Conservation (phyloP, 2,329 filamentous ascomycete genomes). For the Fusarium lyarnte region DNA sequence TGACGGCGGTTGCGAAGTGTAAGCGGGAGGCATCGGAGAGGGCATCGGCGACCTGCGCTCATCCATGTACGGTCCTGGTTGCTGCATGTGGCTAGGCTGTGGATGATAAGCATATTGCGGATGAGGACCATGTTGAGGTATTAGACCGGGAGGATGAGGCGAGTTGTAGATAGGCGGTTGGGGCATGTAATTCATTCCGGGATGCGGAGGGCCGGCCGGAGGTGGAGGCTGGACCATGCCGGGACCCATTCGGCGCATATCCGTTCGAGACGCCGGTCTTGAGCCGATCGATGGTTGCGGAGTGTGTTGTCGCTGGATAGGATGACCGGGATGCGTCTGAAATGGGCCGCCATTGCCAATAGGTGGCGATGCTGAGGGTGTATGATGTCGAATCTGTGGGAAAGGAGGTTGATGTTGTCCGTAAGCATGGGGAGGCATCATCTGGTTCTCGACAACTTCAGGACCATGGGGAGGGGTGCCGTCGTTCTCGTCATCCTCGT, state of each 20-base stretch:
- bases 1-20: conserved; percentile 66
- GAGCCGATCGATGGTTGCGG: conserved; percentile 81
- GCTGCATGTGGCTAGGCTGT: conserved; percentile 49
- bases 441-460: conserved; percentile 66
- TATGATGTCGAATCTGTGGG: conserved; percentile 82
- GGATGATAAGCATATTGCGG: conserved; percentile 39
- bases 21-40: conserved; percentile 74
- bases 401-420: conserved; percentile 69
- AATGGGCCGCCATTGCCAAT: conserved; percentile 82
- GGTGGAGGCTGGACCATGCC: conserved; percentile 70
- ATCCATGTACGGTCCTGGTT: conserved; percentile 75
- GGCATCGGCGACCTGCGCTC: conserved; percentile 65
- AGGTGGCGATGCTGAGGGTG: conserved; percentile 88
- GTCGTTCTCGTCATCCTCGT: conserved; percentile 78
- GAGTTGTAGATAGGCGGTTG: conserved; percentile 87
- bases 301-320: conserved; percentile 74
- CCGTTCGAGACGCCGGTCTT: conserved; percentile 76
- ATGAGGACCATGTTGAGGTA: conserved; percentile 35
- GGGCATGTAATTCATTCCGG: conserved; percentile 82
- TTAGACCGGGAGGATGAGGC: conserved; percentile 45
- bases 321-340: conserved; percentile 55
- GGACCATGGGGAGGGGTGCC: conserved; percentile 74
- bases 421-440: conserved; percentile 77
- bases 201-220: conserved; percentile 64
- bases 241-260: conserved; percentile 78